A percentile compares a stretch with the other conserved stretches of the same genome.
Conservation (phyloP, 768 basidiomycete species). For the Collybiopsis luxurians region DNA sequence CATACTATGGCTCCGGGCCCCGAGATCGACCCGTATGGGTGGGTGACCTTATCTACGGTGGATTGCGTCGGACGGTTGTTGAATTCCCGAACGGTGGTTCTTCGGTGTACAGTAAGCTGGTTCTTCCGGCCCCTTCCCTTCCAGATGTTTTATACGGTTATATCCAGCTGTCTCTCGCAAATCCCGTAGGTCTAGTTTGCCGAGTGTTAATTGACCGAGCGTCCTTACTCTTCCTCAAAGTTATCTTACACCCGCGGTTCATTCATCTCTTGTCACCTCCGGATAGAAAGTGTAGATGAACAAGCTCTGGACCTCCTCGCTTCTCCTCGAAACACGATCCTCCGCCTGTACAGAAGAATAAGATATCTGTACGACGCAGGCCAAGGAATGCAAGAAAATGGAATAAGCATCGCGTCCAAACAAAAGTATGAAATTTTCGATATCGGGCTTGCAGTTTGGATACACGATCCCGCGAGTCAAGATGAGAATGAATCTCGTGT, state of each 20-base stretch:
- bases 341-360: constrained; percentile 27
- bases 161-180: constrained; percentile 31
- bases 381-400: constrained; percentile 2
- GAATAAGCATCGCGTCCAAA: background rate
- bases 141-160: background rate
- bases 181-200: constrained; percentile 25
- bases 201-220: background rate
- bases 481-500: constrained; percentile 1
- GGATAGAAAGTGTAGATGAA: constrained; percentile 24
- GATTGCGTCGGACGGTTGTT: constrained; percentile 19
- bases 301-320: constrained; percentile 29
- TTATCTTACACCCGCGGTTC: constrained; percentile 37
- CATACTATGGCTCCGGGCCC: constrained; percentile 27
- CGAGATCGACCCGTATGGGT: constrained; percentile 32
- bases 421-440: constrained; percentile 11
- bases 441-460: constrained; percentile 28
- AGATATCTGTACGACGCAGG: constrained; percentile 18
- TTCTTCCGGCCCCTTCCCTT: background rate
- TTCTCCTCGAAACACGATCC: constrained; percentile 19
- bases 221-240: constrained; percentile 9
- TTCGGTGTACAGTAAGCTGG: constrained; percentile 26
- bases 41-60: constrained; percentile 23
- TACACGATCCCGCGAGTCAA: constrained; percentile 7
- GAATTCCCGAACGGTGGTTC: constrained; percentile 19
- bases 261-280: constrained; percentile 33